Evolutionary conservation across 345 rosid genomes (phyloP), one percentile per base, ranked within the genome.

Genomic region (Eutrema heterophyllum): DNA sequence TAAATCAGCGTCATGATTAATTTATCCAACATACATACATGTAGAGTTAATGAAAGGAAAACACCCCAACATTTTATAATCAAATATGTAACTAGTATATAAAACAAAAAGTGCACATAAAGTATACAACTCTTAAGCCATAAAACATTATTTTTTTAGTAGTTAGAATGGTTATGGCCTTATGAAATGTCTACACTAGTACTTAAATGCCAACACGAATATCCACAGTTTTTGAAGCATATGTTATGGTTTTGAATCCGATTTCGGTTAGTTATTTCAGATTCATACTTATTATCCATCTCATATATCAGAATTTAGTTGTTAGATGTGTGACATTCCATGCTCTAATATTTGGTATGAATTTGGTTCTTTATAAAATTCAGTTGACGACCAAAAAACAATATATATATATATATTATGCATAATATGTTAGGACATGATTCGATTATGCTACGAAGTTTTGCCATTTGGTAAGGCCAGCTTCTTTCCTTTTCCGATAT

Each of bases 61-160:
- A 46, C 51, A 18, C 44, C 51, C 64, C 61, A 41, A 24, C 61
- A 50, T 50, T 62, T 55, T 38, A 49, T 74, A 49, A 40, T 65
- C 16, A 45, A 35, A 6, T 35, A 45, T 36, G 24, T 26, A 5
- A 36, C 9, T 33, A n/a, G n/a, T 32, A 54, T 32, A 54, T n/a
- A 0, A 32, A 55, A 8, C 40, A 2, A 7, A 55, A 55, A 65
- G 66, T 65, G 58, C 49, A 45, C 56, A 64, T 64, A 64, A 72
- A 72, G 32, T 44, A 55, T 33, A 30, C 45, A 8, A 40, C 33
- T 62, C 44, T 13, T 16, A 41, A 41, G 27, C 4, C 48, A 38
- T 15, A 5, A 60, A 36, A 27, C 32, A 49, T 54, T 54, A 15
- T 5, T 33, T 26, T 51, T 24, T 7, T 60, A 29, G 29, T 29